Conservation (phyloP, 2,329 filamentous ascomycete genomes). For the Geosmithia morbida region DNA sequence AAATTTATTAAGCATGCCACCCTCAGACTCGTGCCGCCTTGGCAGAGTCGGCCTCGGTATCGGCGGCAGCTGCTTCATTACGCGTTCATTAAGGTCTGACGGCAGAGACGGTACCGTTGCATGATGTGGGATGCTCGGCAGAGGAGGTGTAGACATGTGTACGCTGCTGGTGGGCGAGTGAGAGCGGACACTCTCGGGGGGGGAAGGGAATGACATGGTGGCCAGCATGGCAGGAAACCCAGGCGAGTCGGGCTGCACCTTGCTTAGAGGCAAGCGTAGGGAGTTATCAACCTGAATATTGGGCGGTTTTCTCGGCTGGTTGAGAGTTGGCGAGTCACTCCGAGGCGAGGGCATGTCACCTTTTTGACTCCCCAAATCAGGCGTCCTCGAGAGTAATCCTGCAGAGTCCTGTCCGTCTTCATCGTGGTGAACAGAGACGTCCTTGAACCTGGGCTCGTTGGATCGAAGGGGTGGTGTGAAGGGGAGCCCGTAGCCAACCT, state of each 20-base stretch:
- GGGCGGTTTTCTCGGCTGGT: background rate
- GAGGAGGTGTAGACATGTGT: background rate
- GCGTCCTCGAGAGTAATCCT: background rate
- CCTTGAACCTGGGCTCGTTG: background rate
- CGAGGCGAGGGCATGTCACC: background rate
- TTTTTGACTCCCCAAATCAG: background rate
- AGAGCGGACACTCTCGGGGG: slow-evolving; percentile 1
- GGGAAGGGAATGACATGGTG: slow-evolving; percentile 2
- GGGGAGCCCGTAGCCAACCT: background rate
- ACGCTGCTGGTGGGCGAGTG: slow-evolving; percentile 2
- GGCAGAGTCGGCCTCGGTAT: background rate
- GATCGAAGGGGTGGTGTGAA: background rate
- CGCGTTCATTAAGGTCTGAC: slow-evolving; percentile 1
- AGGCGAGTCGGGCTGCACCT: slow-evolving; percentile 1
- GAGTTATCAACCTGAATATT: background rate
- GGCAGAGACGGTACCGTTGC: background rate
- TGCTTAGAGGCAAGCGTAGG: background rate
- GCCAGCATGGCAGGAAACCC: slow-evolving; percentile 3
- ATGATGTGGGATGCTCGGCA: background rate
- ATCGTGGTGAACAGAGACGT: background rate
- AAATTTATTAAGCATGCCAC: background rate
- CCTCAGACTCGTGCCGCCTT: slow-evolving; percentile 1
- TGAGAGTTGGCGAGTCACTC: background rate
- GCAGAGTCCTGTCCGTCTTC: background rate
- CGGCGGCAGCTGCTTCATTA: background rate